Base-by-base conservation (phyloP, 345 rosid genomes). In the Garcia nutans region DNA sequence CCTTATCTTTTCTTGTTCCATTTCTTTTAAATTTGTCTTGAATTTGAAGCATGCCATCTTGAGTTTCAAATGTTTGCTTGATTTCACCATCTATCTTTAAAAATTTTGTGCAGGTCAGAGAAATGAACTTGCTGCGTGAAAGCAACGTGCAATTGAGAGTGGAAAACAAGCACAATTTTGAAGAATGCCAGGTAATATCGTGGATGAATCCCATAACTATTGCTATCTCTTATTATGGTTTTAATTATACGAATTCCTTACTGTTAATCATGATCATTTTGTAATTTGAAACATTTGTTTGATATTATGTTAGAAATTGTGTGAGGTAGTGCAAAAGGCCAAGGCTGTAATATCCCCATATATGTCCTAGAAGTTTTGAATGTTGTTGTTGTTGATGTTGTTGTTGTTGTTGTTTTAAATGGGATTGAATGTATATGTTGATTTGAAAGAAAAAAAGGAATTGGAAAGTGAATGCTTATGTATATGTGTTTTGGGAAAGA, bases 131-230 rank as follows among this genome's bases (percentile, higher is more conserved):
- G 77, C 92, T 96, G 78, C 98, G 97, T 52, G 99, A 93, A 86
- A 96, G 96, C 87, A 93, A 96, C 77, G 73, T 90, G 85, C 99
- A 96, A 79, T 92, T 96, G 70, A 90, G 97, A 80, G 99, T 93
- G 81, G 99, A 96, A 87, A 96, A 93, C 84, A 96, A 88, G 83
- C 90, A 96, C 84, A 96, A 92, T 88, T 93, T 96, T 79, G 97
- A 90, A 81, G 98, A 93, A 83, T 90, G 97, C 84, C 93, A 90
- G 95, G 98, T 96, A 78, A 64, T 70, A 26, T 73, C 13, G 1
- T 42, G 44, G 54, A 37, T 60, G 71, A 74, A 75, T 26, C 54
- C 33, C 26, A 23, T 64, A 67, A 13, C 22, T 76, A 2, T 33
- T 37, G 16, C 6, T 65, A 13, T 33, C 23, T 37, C 23, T 67